phyloP scores from a whole-genome alignment of 306 rosid genomes.

The Casuarina cunninghamiana region DNA sequence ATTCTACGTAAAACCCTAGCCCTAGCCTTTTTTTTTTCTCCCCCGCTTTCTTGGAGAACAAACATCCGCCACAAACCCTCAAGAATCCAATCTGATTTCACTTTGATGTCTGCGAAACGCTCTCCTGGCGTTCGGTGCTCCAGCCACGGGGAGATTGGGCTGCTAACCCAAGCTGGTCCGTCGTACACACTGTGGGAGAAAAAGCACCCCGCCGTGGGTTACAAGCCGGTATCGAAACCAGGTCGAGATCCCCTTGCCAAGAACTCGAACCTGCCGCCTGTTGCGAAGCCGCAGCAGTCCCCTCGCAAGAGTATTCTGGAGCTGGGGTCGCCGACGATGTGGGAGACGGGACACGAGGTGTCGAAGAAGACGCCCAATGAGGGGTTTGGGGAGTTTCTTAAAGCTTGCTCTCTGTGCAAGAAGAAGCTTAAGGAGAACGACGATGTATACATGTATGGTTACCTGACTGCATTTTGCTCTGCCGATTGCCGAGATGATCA shows the following conservation, averaged over 20 bases:
- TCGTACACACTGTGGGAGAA: background rate
- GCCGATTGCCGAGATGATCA: background rate
- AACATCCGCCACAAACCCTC: background rate
- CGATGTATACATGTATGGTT: conserved; percentile 28
- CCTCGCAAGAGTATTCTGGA: background rate
- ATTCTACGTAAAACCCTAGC: too few species aligned
- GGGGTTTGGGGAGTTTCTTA: conserved; percentile 11
- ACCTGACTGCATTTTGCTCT: conserved; percentile 19
- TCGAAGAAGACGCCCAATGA: background rate
- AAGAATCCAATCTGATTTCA: background rate
- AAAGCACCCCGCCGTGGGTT: background rate
- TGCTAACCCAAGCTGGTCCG: background rate
- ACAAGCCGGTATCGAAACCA: background rate
- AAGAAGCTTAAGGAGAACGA: background rate
- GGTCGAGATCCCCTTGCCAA: background rate
- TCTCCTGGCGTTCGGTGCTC: background rate
- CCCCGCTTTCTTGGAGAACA: too few species aligned
- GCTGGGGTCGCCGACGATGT: background rate
- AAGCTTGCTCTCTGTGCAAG: conserved; percentile 26
- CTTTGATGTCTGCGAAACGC: conserved; percentile 9
- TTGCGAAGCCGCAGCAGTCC: background rate
- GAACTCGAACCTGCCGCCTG: background rate
- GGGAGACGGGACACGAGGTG: background rate
- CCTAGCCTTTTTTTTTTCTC: too few species aligned
- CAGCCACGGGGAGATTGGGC: conserved; percentile 14